Conservation (phyloP, 164 flowering plant genomes). For the Annona cherimola region DNA sequence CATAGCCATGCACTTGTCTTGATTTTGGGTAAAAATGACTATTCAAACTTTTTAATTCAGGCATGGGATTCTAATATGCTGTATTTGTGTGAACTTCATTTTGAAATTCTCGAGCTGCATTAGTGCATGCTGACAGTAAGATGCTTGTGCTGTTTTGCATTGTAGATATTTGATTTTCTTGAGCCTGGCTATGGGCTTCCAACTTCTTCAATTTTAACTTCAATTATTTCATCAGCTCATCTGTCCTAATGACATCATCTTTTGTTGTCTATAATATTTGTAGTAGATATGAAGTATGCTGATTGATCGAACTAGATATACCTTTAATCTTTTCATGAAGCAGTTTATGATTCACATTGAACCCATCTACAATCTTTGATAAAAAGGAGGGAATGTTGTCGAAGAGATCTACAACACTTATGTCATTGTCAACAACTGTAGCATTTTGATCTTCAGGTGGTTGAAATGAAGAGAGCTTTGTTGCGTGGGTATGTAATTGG, state of each 20-base stretch:
- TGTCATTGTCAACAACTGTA: slow-evolving; percentile 26
- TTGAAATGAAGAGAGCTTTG: slow-evolving; percentile 21
- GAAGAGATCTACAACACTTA: slow-evolving; percentile 27
- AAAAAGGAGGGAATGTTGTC: slow-evolving; percentile 28
- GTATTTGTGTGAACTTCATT: slow-evolving; percentile 27
- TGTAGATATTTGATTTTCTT: slow-evolving; percentile 30
- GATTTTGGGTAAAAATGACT: slow-evolving; percentile 6
- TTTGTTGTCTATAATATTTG: slow-evolving; percentile 36
- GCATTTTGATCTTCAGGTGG: slow-evolving; percentile 21
- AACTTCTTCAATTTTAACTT: slow-evolving; percentile 33
- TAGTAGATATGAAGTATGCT: slow-evolving; percentile 35
- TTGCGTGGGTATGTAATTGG: slow-evolving; percentile 38
- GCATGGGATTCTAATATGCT: slow-evolving; percentile 19
- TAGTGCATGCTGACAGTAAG: slow-evolving; percentile 52
- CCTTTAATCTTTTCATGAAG: slow-evolving; percentile 39
- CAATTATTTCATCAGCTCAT: slow-evolving; percentile 33
- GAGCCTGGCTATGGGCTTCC: slow-evolving; percentile 38
- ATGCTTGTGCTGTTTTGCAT: slow-evolving; percentile 38
- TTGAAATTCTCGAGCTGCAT: slow-evolving; percentile 45
- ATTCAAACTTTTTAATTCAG: slow-evolving; percentile 26
- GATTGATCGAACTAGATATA: slow-evolving; percentile 45
- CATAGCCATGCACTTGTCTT: slow-evolving; percentile 22
- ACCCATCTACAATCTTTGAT: slow-evolving; percentile 36
- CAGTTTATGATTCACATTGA: slow-evolving; percentile 40
- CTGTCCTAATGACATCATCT: slow-evolving; percentile 25